Base-by-base conservation (phyloP, 2,329 filamentous ascomycete species). In the Zymoseptoria crescenta region DNA sequence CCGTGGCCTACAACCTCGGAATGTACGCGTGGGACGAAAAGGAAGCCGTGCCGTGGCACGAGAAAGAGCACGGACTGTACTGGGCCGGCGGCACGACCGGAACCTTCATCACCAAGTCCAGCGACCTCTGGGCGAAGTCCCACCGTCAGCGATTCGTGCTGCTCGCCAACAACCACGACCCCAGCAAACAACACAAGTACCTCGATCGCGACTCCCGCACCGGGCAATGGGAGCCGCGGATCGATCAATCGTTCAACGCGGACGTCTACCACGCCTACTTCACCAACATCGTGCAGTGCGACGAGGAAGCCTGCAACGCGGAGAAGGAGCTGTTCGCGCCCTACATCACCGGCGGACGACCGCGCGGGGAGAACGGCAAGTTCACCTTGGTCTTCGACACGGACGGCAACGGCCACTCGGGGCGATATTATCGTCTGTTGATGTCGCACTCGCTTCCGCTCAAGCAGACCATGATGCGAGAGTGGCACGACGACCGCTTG, bases 161-260 rank as follows among this genome's bases (percentile, higher is more conserved):
- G 67, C 87, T 92, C 61, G 83, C 96, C 24, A 91, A 96, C 74
- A 94, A 88, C 55, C 92, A 96, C 73, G 92, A 91, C 8, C 88
- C 91, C 48, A 91, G 95, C 76, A 96, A 96, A 16, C 10, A 45
- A 45, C 35, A 45, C 35, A 45, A 16, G n/a, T 45, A 45, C 35
- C 35, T 45, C 35, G 1, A 45, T 5, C 35, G n/a, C 2, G 16
- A 45, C 35, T 5, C 35, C 6, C 35, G 16, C 10, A 45, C 10
- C 13, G 35, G 35, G 16, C 35, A 45, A 7, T 45, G 35, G 35
- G 35, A 45, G 35, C 4, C 35, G 10, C 4, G 35, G 10, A 45
- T 16, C 35, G 35, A 67, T 45, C 62, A 41, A 7, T 65, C 61
- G 21, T 56, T 70, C 10, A 59, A 61, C 30, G 54, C 59, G 45